Percentiles rank a stretch among this genome's conserved stretches.
These are phyloP conservation scores for Penstemon barbatus DNA, from an alignment of 257 asterid genomes.

Conservation along the genomic window DNA sequence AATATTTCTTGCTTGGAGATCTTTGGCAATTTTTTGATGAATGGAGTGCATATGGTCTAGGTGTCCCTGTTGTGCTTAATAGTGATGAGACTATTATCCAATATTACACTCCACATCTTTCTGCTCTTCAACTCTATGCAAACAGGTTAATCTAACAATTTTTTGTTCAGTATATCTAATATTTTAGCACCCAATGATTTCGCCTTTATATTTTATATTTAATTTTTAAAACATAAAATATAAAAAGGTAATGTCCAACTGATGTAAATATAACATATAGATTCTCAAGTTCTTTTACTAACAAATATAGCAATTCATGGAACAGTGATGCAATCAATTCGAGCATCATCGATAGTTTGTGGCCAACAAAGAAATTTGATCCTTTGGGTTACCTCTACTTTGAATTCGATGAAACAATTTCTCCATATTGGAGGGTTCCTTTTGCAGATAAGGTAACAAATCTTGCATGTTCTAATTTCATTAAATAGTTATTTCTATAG, in stretches of 20 bases:
- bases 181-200: background rate
- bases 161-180: no score
- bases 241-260: background rate
- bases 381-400: constrained; percentile 2
- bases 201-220: background rate
- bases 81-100: constrained; percentile 12
- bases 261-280: background rate
- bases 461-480: no score
- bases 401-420: background rate
- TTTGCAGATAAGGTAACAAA: background rate
- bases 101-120: constrained; percentile 25
- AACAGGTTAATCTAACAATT: background rate
- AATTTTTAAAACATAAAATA: background rate
- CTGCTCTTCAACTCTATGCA: constrained; percentile 25
- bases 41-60: constrained; percentile 33
- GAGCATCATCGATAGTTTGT: background rate
- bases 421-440: background rate
- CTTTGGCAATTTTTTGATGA: constrained; percentile 24
- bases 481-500: no score
- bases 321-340: background rate
- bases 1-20: constrained; percentile 23
- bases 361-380: background rate
- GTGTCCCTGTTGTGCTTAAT: constrained; percentile 2
- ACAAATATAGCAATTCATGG: background rate
- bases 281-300: background rate